A percentile compares a stretch with the other conserved stretches of the same genome.
Conservation (phyloP, 768 basidiomycete species). For the Boletus reticulatus region DNA sequence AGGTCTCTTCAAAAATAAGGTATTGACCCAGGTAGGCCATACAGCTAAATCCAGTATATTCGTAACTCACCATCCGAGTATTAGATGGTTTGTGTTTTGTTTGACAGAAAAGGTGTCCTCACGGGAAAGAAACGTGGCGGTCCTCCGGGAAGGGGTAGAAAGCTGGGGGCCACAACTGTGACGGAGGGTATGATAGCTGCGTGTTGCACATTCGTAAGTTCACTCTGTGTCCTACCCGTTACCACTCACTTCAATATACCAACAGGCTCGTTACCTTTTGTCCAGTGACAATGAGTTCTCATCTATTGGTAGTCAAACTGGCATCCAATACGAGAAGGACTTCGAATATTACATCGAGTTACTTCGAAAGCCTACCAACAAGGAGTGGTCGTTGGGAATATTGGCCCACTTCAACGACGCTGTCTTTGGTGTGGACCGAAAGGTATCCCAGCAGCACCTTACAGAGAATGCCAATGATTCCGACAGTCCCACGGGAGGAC, state of each 20-base stretch:
- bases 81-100: neutral
- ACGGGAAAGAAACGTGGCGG: neutral
- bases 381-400: neutral
- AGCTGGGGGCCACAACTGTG: neutral
- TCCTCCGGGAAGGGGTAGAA: neutral
- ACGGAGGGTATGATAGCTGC: neutral
- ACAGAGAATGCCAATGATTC: neutral
- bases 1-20: neutral
- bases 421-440: neutral
- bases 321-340: neutral
- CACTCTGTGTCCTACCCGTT: neutral
- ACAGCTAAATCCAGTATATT: neutral
- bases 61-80: neutral
- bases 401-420: neutral
- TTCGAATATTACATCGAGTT: neutral
- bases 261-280: neutral
- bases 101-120: neutral
- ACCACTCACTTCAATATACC: neutral
- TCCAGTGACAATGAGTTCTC: neutral
- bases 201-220: neutral
- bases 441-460: neutral
- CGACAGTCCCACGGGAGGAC: neutral
- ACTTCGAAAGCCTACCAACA: neutral
- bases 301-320: neutral
- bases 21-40: neutral